Conservation (phyloP, 2,329 filamentous ascomycete genomes). For the Rachicladosporium sp. region DNA sequence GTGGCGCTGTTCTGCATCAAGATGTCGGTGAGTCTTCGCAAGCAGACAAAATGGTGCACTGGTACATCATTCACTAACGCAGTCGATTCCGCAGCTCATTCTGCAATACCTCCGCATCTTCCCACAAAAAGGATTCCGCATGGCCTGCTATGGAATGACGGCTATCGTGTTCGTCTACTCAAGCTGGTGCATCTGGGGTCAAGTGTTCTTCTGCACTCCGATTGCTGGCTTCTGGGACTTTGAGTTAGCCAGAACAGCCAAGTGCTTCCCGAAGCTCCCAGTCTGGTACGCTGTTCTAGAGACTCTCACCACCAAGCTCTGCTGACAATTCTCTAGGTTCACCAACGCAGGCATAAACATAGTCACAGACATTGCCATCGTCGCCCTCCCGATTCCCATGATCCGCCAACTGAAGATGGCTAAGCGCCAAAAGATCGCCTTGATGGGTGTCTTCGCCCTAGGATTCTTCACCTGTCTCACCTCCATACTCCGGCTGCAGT, state of each 20-base stretch:
- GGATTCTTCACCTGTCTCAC: conserved; percentile 22
- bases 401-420: conserved; percentile 23
- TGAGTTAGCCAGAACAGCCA: neutral
- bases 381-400: conserved; percentile 23
- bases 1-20: conserved; percentile 19
- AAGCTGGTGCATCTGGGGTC: conserved; percentile 23
- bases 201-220: conserved; percentile 31
- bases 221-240: conserved; percentile 31
- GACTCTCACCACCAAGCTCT: neutral
- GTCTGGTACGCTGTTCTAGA: conserved; percentile 25
- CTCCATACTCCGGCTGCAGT: conserved; percentile 21
- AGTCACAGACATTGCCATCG: conserved; percentile 24
- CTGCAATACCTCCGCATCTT: conserved; percentile 25
- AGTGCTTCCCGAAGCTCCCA: conserved; percentile 17
- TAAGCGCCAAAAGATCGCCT: conserved; percentile 19
- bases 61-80: no score
- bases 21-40: conserved; percentile 12
- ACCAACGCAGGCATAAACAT: conserved; percentile 26
- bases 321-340: conserved; percentile 15
- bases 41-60: no score
- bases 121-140: conserved; percentile 14
- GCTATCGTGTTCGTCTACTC: conserved; percentile 22
- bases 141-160: conserved; percentile 17
- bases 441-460: conserved; percentile 24
- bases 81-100: conserved; percentile 8